A percentile compares a stretch with the other conserved stretches of the same genome.
phyloP scores from a whole-genome alignment of 345 rosid genomes.

The Euphorbia lathyris region DNA sequence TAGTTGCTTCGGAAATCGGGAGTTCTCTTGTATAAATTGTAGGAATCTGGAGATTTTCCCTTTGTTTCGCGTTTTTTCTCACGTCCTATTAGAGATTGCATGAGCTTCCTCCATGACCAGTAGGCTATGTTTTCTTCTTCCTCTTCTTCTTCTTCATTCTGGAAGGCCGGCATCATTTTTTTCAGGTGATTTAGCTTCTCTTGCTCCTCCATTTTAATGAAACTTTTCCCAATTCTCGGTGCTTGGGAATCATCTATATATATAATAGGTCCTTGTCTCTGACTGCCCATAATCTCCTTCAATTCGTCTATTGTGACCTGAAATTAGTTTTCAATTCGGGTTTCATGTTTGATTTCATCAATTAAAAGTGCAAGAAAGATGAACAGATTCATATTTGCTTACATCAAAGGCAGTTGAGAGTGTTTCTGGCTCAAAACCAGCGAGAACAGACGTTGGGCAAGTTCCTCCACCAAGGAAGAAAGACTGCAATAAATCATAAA shows the following conservation, averaged over 20 bases:
- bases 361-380: not conserved
- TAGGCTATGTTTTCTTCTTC: conserved; percentile 15
- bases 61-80: conserved; percentile 10
- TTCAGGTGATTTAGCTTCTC: conserved; percentile 57
- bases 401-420: conserved; percentile 76
- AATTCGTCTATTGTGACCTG: conserved; percentile 55
- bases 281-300: conserved; percentile 37
- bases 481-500: conserved; percentile 45
- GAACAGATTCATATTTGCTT: conserved; percentile 19
- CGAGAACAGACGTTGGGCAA: conserved; percentile 50
- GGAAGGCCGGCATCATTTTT: conserved; percentile 34
- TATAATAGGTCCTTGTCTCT: conserved; percentile 56
- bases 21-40: conserved; percentile 50
- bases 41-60: conserved; percentile 49
- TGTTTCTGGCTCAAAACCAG: conserved; percentile 59
- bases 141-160: conserved; percentile 29
- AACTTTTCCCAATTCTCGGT: conserved; percentile 52
- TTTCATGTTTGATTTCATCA: too few relatives aligned
- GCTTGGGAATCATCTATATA: conserved; percentile 38
- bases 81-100: conserved; percentile 29
- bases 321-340: not conserved
- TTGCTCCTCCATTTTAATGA: conserved; percentile 41
- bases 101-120: conserved; percentile 63
- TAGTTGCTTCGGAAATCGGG: conserved; percentile 58
- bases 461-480: conserved; percentile 86